These are phyloP conservation scores for Phialophora tarda DNA, from an alignment of 2,329 filamentous ascomycete genomes.

Conservation along the genomic window DNA sequence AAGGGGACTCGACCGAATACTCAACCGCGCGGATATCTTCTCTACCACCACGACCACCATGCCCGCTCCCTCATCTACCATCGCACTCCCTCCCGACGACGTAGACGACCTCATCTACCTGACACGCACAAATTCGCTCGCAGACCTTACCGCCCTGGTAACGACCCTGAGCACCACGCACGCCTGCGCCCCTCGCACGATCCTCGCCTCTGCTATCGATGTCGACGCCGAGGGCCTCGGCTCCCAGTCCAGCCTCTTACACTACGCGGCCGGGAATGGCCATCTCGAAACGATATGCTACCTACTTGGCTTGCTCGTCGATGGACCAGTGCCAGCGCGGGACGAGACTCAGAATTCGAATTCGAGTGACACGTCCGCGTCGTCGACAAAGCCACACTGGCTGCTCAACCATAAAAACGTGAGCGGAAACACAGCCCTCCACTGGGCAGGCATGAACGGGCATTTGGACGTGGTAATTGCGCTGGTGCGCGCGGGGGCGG, in stretches of 20 bases:
- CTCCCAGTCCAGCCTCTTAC: constrained; percentile 62
- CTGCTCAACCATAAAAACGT: constrained; percentile 66
- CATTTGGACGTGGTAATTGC: constrained; percentile 80
- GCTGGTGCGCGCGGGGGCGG: constrained; percentile 76
- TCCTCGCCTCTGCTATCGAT: constrained; percentile 74
- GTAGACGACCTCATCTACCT: not conserved
- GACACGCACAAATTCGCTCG: not conserved
- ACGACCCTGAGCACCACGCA: constrained; percentile 67
- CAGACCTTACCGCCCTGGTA: constrained; percentile 51
- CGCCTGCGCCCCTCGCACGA: constrained; percentile 62
- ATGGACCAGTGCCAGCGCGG: not conserved
- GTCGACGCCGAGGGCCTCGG: constrained; percentile 66
- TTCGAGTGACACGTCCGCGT: constrained; percentile 27
- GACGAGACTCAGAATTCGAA: constrained; percentile 42
- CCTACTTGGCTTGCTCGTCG: constrained; percentile 31
- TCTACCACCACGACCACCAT: not conserved
- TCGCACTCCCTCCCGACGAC: not conserved
- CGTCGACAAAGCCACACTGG: constrained; percentile 17
- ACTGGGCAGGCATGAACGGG: constrained; percentile 92
- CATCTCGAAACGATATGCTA: constrained; percentile 67
- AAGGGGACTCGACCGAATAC: no score
- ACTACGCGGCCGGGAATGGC: constrained; percentile 93
- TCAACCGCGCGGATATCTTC: not conserved
- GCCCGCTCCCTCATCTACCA: not conserved
- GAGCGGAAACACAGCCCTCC: constrained; percentile 86